These are phyloP conservation scores for Gloeophyllum trabeum DNA, from an alignment of 768 basidiomycete species.

Conservation along the genomic window DNA sequence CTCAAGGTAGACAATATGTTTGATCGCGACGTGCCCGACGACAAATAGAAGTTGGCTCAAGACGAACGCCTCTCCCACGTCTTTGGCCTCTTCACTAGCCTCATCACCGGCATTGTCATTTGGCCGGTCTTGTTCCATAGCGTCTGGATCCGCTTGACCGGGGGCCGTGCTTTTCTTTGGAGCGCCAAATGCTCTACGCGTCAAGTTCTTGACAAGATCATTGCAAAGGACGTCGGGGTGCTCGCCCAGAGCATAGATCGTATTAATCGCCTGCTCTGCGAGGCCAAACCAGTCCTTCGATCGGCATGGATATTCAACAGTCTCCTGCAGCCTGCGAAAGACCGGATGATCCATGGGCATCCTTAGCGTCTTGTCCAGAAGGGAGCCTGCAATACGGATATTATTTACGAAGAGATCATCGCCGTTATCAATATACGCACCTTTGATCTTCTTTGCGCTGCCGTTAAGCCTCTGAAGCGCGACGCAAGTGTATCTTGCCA, in stretches of 20 bases:
- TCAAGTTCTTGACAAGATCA: slow-evolving; percentile 74
- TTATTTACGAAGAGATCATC: not conserved
- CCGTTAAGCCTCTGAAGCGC: slow-evolving; percentile 89
- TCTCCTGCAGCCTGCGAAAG: slow-evolving; percentile 72
- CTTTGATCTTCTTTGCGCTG: slow-evolving; percentile 95
- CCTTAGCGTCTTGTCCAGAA: slow-evolving; percentile 77
- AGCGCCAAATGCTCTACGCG: slow-evolving; percentile 51
- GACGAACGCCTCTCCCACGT: slow-evolving; percentile 74
- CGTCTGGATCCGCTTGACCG: slow-evolving; percentile 29
- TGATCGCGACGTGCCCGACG: slow-evolving; percentile 94
- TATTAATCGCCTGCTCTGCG: slow-evolving; percentile 95
- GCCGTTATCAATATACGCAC: slow-evolving; percentile 21
- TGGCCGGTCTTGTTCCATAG: slow-evolving; percentile 45
- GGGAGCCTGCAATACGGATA: slow-evolving; percentile 45
- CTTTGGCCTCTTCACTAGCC: slow-evolving; percentile 20
- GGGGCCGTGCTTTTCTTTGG: slow-evolving; percentile 11
- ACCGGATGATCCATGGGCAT: slow-evolving; percentile 81
- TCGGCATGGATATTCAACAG: slow-evolving; percentile 70
- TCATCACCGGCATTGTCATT: slow-evolving; percentile 13
- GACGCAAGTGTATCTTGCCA: slow-evolving; percentile 90
- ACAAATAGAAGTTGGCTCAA: slow-evolving; percentile 91
- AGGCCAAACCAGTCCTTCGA: slow-evolving; percentile 95
- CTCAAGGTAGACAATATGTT: slow-evolving; percentile 94
- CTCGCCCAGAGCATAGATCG: slow-evolving; percentile 88
- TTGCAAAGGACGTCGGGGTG: slow-evolving; percentile 83